These are phyloP conservation scores for Helicostylum pulchrum DNA, from an alignment of 192 early-diverging fungal genomes.

Conservation along the genomic window DNA sequence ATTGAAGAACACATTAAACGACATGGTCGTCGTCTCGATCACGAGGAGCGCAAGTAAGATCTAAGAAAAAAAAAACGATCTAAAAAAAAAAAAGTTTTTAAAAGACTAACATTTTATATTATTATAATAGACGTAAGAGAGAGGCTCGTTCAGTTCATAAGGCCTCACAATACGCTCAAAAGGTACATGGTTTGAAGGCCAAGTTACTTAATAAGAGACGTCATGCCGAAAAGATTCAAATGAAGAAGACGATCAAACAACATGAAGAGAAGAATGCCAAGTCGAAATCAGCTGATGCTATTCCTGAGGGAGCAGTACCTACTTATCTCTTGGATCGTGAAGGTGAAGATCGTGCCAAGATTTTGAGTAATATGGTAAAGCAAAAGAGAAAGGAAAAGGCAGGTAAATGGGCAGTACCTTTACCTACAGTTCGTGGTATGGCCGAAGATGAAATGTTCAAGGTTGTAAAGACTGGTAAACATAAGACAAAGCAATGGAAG, in stretches of 20 bases:
- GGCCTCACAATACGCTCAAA: conserved; percentile 87
- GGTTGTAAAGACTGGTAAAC: conserved; percentile 92
- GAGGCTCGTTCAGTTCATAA: conserved; percentile 94
- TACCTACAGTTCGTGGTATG: conserved; percentile 98
- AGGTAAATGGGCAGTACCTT: conserved; percentile 94
- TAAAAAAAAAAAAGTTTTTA: background rate
- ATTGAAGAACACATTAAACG: conserved; percentile 98
- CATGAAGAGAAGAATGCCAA: conserved; percentile 97
- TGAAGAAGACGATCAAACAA: conserved; percentile 99
- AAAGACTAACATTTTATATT: background rate
- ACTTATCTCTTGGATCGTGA: conserved; percentile 98
- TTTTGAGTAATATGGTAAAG: conserved; percentile 99
- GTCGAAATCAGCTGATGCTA: conserved; percentile 86
- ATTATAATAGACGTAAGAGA: conserved; percentile 76
- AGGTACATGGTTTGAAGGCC: conserved; percentile 95
- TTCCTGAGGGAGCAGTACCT: conserved; percentile 95
- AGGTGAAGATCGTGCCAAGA: conserved; percentile 94
- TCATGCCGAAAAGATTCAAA: conserved; percentile 97
- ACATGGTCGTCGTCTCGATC: conserved; percentile 93
- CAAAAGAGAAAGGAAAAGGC: conserved; percentile 99
- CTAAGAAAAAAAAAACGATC: background rate
- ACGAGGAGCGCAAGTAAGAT: conserved; percentile 89
- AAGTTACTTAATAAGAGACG: conserved; percentile 99
- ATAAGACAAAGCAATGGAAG: conserved; percentile 96
- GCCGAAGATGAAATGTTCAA: conserved; percentile 99